Evolutionary conservation across 192 early-diverging fungal species (phyloP), one percentile per base, ranked within the genome.

Genomic region (Coemansia sp.): DNA sequence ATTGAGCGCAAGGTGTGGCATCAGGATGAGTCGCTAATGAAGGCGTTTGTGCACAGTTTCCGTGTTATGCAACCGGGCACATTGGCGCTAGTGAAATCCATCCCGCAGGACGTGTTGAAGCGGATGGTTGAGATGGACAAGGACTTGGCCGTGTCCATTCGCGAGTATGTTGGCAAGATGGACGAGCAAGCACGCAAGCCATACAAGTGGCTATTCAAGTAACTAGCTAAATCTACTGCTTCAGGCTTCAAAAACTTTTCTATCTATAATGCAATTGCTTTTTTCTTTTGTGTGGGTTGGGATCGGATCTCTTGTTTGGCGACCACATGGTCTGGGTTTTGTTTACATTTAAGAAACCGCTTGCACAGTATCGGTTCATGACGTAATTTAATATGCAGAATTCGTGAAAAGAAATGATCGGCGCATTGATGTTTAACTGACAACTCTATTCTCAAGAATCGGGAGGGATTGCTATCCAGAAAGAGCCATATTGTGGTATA

Each of bases 1-100:
- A 59, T 72, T 41, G 69, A 64, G 63, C 69, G 69, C 31, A 53
- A 63, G 36, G 68, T 70, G 37, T 78, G 74, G 74, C 39, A 63
- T 10, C 59, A 68, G 68, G 46, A 48, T 14, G 60, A 51, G 3
- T 5, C 10, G 8, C 50, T 77, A 55, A 16, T 53, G 1, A 10
- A 61, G 20, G 55, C 53, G 16, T 65, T 77, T 50, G 55, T 58
- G 6, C 36, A 37, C 5, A 59, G 62, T 48, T 65, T 69, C 47
- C 13, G 28, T 1, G 41, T 20, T 6, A 50, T 77, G 59, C 56
- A 49, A 31, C 73, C 73, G 0, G 73, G 66, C 33, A 63, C 68
- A 14, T 57, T 77, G 28, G 44, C 57, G 10, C 28, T 70, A 46
- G 57, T 70, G 21, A 66, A 69, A 37, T 39, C 30, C 11, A 50